A percentile compares a stretch with the other conserved stretches of the same genome.
phyloP scores from a whole-genome alignment of 192 early-diverging fungal genomes.

The Geranomyces michiganensis region DNA sequence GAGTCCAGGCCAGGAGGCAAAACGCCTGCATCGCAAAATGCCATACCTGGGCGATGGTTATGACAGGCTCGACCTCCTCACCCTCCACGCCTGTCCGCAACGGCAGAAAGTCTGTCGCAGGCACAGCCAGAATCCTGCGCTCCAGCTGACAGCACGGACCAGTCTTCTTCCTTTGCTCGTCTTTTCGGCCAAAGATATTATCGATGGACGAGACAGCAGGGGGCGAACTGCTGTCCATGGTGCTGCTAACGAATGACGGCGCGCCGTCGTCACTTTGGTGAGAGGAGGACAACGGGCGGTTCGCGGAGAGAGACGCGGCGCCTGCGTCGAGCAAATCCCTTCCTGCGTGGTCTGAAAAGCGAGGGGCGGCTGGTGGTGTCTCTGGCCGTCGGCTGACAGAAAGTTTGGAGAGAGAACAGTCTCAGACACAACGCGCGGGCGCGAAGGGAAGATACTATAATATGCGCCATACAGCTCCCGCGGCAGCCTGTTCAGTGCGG shows the following conservation, averaged over 20 bases:
- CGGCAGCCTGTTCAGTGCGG: too few species aligned
- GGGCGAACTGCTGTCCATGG: neutral
- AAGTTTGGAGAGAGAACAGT: neutral
- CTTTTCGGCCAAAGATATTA: constrained; percentile 26
- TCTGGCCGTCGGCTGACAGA: constrained; percentile 4
- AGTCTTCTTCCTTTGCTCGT: constrained; percentile 24
- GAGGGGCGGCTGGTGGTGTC: neutral
- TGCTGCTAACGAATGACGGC: neutral
- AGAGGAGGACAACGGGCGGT: neutral
- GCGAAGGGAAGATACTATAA: too few species aligned
- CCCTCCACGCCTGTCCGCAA: neutral
- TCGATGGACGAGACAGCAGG: constrained; percentile 3
- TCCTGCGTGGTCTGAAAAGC: neutral
- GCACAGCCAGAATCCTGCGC: constrained; percentile 11
- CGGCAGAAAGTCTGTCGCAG: constrained; percentile 25
- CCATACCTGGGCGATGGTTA: constrained; percentile 46
- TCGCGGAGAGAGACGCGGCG: neutral
- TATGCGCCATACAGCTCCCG: too few species aligned
- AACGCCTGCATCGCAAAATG: too few species aligned
- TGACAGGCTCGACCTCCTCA: constrained; percentile 37
- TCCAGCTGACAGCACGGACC: constrained; percentile 41
- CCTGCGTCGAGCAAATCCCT: neutral
- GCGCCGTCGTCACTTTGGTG: constrained; percentile 5
- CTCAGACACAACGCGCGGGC: neutral
- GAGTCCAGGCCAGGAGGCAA: too few species aligned